Evolutionary conservation across 257 asterid species (phyloP).

Genomic region (Apocynum venetum): DNA sequence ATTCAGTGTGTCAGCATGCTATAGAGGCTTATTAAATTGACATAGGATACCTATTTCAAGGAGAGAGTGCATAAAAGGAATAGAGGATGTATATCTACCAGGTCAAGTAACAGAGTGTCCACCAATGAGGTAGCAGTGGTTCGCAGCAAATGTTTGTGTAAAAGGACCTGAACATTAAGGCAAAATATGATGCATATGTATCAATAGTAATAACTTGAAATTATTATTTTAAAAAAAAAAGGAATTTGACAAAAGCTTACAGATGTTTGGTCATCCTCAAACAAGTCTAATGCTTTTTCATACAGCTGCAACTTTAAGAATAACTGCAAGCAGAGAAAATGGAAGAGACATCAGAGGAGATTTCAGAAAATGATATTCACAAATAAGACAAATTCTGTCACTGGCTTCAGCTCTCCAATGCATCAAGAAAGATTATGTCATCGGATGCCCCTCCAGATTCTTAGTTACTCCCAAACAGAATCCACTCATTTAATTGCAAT

Average conservation of each 20-base stretch:
- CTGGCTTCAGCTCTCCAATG: not conserved
- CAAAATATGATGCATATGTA: constrained; percentile 5
- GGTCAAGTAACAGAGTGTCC: constrained; percentile 65
- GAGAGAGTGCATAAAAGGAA: constrained; percentile 11
- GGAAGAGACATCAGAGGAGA: constrained; percentile 17
- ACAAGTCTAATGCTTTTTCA: constrained; percentile 89
- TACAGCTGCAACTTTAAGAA: constrained; percentile 80
- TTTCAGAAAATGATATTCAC: not conserved
- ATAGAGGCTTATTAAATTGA: not conserved
- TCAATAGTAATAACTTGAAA: constrained; percentile 5
- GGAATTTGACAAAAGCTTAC: constrained; percentile 43
- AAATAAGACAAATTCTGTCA: constrained; percentile 3
- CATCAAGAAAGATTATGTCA: not conserved
- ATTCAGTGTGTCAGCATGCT: constrained; percentile 14
- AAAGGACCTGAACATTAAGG: constrained; percentile 46
- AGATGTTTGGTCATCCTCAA: constrained; percentile 79
- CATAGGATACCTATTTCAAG: constrained; percentile 1
- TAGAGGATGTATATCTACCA: constrained; percentile 48
- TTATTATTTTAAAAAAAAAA: constrained; percentile 2
- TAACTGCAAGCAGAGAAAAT: constrained; percentile 44
- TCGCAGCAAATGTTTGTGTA: constrained; percentile 89
- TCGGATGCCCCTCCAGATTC: not conserved
- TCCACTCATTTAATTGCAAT: not conserved
- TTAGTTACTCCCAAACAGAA: not conserved
- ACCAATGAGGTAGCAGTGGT: constrained; percentile 69